Percentiles rank a stretch among this genome's conserved stretches.
phyloP scores from a whole-genome alignment of 805 yeast species.

The Nakazawaea wickerhamii region DNA sequence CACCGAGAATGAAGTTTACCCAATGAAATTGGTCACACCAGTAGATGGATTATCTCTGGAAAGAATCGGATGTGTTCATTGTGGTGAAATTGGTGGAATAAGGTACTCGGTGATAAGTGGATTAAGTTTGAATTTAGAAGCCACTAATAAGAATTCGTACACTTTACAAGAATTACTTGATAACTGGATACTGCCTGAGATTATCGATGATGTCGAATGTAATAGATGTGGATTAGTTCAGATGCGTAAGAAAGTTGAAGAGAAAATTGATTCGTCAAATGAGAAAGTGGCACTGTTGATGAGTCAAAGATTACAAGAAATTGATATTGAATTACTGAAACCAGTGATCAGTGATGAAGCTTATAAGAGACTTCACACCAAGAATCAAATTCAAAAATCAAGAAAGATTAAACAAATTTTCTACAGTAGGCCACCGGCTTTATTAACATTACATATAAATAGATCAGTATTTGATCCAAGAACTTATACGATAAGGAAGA shows the following conservation, averaged over 20 bases:
- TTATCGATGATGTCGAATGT: conserved; percentile 91
- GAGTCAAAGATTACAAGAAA: conserved; percentile 38
- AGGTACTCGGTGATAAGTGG: conserved; percentile 77
- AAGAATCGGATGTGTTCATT: conserved; percentile 81
- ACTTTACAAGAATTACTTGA: conserved; percentile 48
- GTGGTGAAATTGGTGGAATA: conserved; percentile 94
- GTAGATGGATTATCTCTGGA: conserved; percentile 88
- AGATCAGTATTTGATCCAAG: conserved; percentile 89
- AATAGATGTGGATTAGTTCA: conserved; percentile 80
- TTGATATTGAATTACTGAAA: conserved; percentile 49
- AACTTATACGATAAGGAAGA: conserved; percentile 78
- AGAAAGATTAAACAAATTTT: conserved; percentile 80
- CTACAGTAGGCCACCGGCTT: conserved; percentile 76
- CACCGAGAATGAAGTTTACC: conserved; percentile 38
- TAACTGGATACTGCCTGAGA: conserved; percentile 74
- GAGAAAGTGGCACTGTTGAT: conserved; percentile 31
- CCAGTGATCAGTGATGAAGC: conserved; percentile 77
- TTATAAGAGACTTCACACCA: conserved; percentile 67
- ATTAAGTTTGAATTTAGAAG: conserved; percentile 63
- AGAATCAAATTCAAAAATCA: conserved; percentile 67
- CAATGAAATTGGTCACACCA: conserved; percentile 69
- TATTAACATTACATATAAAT: conserved; percentile 81
- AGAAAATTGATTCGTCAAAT: conserved; percentile 27
- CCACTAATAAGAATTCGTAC: conserved; percentile 33
- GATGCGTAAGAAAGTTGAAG: conserved; percentile 45